A percentile compares a stretch with the other conserved stretches of the same genome.
Conservation (phyloP, 2,329 filamentous ascomycete species). For the Tolypocladium endophyticum region DNA sequence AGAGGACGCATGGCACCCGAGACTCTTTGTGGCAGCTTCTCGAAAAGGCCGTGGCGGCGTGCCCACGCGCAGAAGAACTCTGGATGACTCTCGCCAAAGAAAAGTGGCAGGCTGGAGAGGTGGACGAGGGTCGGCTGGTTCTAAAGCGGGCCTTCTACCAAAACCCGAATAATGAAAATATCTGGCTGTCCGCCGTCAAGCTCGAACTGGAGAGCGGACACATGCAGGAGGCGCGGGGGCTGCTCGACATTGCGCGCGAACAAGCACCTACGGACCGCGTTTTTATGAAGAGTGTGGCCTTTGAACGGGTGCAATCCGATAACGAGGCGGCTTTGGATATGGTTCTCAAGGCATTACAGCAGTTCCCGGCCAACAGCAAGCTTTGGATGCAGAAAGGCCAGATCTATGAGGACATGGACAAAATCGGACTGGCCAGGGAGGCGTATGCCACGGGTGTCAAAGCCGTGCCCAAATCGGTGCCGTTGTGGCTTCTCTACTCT, state of each 20-base stretch:
- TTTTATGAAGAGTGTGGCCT: conserved; percentile 92
- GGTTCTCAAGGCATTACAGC: conserved; percentile 72
- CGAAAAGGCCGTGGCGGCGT: conserved; percentile 88
- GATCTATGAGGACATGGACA: conserved; percentile 79
- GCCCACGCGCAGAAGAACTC: conserved; percentile 78
- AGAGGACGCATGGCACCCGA: conserved; percentile 77
- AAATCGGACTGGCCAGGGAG: conserved; percentile 75
- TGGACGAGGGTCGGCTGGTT: conserved; percentile 77
- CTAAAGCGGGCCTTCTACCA: conserved; percentile 86
- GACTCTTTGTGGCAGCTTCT: conserved; percentile 76
- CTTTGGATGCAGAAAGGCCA: conserved; percentile 99
- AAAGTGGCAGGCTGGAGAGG: conserved; percentile 80
- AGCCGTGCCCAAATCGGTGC: conserved; percentile 71
- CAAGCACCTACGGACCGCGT: conserved; percentile 92
- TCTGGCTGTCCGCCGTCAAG: conserved; percentile 94
- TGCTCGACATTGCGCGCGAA: conserved; percentile 72
- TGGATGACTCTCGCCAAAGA: conserved; percentile 97
- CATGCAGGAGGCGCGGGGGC: conserved; percentile 67
- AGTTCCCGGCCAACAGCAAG: conserved; percentile 78
- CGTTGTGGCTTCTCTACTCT: conserved; percentile 82
- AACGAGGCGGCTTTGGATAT: conserved; percentile 75
- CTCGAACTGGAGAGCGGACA: conserved; percentile 86
- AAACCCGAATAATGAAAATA: conserved; percentile 94
- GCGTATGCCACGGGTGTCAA: conserved; percentile 83
- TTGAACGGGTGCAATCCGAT: conserved; percentile 77